Percentiles rank a stretch among this genome's conserved stretches.
Conservation (phyloP, 331 rosid genomes). For the Prunus yedoensis region DNA sequence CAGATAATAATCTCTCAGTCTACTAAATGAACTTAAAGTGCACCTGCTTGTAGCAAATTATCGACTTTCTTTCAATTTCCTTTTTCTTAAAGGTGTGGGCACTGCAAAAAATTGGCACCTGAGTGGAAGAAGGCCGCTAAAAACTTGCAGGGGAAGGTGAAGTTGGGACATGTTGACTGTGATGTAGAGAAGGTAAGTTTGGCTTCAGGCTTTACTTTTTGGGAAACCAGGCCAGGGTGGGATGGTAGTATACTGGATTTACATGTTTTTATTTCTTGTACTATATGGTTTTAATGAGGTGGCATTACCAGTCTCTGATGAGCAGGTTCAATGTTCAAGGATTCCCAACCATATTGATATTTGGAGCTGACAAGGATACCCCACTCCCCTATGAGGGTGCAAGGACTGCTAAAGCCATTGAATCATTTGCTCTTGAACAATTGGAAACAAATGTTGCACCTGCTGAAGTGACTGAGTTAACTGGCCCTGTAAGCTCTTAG, state of each 20-base stretch:
- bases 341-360: conserved; percentile 91
- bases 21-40: conserved; percentile 8
- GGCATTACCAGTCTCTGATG: conserved; percentile 77
- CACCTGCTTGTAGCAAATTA: neutral
- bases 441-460: conserved; percentile 84
- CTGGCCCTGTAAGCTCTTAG: conserved; percentile 58
- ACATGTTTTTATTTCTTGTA: conserved; percentile 6
- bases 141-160: conserved; percentile 84
- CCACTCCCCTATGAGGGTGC: conserved; percentile 93
- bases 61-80: conserved; percentile 14
- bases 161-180: conserved; percentile 95
- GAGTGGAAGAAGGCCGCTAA: conserved; percentile 93
- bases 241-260: neutral
- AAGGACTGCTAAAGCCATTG: conserved; percentile 80
- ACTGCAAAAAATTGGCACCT: conserved; percentile 93
- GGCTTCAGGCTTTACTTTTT: neutral
- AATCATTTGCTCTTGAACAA: conserved; percentile 81
- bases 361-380: conserved; percentile 92
- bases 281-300: conserved; percentile 36
- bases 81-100: conserved; percentile 81
- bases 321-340: conserved; percentile 97
- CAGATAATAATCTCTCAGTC: neutral
- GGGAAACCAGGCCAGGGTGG: neutral
- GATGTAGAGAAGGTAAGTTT: conserved; percentile 84
- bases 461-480: conserved; percentile 90